Evolutionary conservation across 2,329 filamentous ascomycete genomes (phyloP).

Genomic region (Thermomyces lanuginosus): DNA sequence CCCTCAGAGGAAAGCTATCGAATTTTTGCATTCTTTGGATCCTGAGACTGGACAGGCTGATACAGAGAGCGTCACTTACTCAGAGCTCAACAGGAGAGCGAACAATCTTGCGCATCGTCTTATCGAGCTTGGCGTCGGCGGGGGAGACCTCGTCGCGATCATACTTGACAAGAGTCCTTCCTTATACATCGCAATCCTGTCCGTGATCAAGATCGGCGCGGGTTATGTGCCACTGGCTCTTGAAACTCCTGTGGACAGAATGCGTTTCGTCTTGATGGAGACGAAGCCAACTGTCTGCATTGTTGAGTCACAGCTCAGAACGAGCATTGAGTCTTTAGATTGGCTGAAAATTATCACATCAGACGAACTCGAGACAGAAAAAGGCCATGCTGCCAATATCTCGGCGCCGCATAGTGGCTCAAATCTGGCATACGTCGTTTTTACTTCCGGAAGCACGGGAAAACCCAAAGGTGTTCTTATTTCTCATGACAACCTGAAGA

Average conservation of each 20-base stretch:
- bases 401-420: constrained; percentile 14
- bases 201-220: constrained; percentile 55
- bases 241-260: constrained; percentile 47
- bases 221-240: constrained; percentile 68
- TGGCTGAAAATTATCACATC: constrained; percentile 8
- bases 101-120: constrained; percentile 49
- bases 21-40: constrained; percentile 41
- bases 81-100: constrained; percentile 44
- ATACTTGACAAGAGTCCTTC: constrained; percentile 60
- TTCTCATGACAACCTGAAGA: constrained; percentile 57
- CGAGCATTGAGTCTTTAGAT: constrained; percentile 3
- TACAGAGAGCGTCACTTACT: constrained; percentile 42
- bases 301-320: constrained; percentile 8
- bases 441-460: constrained; percentile 71
- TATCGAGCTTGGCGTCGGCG: constrained; percentile 27
- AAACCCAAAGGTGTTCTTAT: constrained; percentile 65
- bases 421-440: constrained; percentile 58
- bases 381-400: too few relatives aligned
- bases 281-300: constrained; percentile 38
- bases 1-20: constrained; percentile 45
- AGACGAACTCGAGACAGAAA: constrained; percentile 4
- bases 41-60: constrained; percentile 14
- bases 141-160: constrained; percentile 51
- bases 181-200: constrained; percentile 60
- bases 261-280: constrained; percentile 46